These are phyloP conservation scores for Penicillium thymicola DNA, from an alignment of 2,329 filamentous ascomycete species.

Conservation along the genomic window DNA sequence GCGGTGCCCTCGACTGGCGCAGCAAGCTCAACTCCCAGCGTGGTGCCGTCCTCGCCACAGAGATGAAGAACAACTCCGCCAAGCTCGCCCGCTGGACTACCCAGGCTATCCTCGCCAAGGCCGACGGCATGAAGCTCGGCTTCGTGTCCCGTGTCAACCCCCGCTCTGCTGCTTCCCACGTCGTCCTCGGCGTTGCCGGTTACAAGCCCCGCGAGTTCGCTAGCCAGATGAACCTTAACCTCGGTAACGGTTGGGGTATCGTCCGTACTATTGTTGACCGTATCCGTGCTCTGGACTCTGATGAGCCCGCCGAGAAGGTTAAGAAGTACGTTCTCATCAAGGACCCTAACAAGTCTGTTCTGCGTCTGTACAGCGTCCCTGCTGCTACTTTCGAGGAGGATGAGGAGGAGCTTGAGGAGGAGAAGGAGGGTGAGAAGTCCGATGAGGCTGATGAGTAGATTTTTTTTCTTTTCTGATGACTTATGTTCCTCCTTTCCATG, in stretches of 20 bases:
- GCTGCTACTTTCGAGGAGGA: constrained; percentile 84
- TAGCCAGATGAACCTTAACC: constrained; percentile 93
- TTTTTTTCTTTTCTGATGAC: constrained; percentile 12
- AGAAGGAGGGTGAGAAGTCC: constrained; percentile 54
- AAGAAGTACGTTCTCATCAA: constrained; percentile 59
- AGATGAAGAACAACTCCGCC: constrained; percentile 99
- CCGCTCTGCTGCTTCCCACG: constrained; percentile 87
- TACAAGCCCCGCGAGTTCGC: constrained; percentile 99
- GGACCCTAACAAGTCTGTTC: constrained; percentile 96
- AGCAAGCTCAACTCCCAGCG: constrained; percentile 90
- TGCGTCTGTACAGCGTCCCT: constrained; percentile 90
- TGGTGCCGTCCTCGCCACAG: constrained; percentile 94
- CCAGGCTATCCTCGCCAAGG: constrained; percentile 92
- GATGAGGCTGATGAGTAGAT: constrained; percentile 48
- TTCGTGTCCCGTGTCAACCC: constrained; percentile 95
- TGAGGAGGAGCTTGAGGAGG: constrained; percentile 60
- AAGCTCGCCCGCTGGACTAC: constrained; percentile 98
- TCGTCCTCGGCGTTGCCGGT: constrained; percentile 90
- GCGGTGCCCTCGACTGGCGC: constrained; percentile 94
- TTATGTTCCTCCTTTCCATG: constrained; percentile 8
- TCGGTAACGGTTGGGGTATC: constrained; percentile 98
- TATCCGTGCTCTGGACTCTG: constrained; percentile 40
- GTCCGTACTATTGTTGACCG: constrained; percentile 97
- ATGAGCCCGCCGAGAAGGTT: constrained; percentile 41
- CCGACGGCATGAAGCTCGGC: constrained; percentile 98